Base-by-base conservation (phyloP, 305 asterid genomes). In the Fraxinus albicans region DNA sequence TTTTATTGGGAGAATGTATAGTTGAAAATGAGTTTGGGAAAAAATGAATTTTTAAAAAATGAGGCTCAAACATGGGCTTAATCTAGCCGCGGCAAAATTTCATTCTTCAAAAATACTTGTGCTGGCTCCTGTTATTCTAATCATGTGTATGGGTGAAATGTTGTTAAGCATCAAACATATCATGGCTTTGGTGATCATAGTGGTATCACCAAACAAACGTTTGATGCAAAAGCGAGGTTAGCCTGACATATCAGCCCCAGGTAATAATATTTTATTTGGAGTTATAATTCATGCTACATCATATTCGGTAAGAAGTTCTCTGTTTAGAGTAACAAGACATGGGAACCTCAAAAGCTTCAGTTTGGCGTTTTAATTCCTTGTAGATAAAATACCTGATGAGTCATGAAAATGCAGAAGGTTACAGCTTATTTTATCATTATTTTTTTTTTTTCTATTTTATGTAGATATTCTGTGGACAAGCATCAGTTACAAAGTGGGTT, bases 261-360 rank as follows among this genome's bases (percentile, higher is more conserved):
- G 25, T 53, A 53, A 53, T 53, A 53, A 53, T 53, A 50, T 81
- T 87, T 89, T 91, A 87, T 89, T 83, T 85, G 97, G 93, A 90
- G 97, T 93, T 95, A 95, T 95, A 84, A 88, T 88, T 85, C 99
- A 88, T 78, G 95, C 94, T 79, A 95, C 92, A 90, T 79, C 69
- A 29, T 50, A 89, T 8, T 17, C 25, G 0, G 25, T 53, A 23
- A 53, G 25, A 67, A 67, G 19, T 83, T 69, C 25, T 23, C 33
- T 50, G 27, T 35, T 75, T 65, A 50, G 19, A 19, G 38, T 60
- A 12, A 75, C 44, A 60, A 25, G 15, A 44, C 36, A 67, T 8
- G 17, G 42, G 27, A 47, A 50, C 70, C 79, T 29, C 60, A 69
- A 42, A 6, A 78, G 77, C 79, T 81, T 34, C 21, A 80, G 69